Base-by-base conservation (phyloP, 768 basidiomycete genomes). In the Holtermannia corniformis region DNA sequence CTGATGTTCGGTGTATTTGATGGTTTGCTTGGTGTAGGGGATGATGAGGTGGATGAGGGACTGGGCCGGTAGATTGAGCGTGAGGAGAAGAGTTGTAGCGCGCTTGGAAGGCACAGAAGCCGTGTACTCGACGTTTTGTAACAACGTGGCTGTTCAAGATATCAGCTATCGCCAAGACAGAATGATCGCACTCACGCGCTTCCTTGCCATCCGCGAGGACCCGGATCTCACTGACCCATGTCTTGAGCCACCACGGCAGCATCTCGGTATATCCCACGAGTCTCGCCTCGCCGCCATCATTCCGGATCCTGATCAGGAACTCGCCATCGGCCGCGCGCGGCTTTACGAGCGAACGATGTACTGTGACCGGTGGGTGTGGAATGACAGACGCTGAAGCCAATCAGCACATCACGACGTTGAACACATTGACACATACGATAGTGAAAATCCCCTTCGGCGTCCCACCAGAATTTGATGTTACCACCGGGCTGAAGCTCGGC, bases 1-100 rank as follows among this genome's bases (percentile, higher is more conserved):
- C 10, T 86, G 90, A 69, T 97, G 92, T 65, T 97, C 92, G 11
- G 89, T 92, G 69, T 96, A 97, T 48, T 84, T 82, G 50, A 99
- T 74, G 66, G 91, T 95, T 1, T 85, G 79, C 68, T 90, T 90
- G 28, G 80, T 78, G 63, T 90, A 81, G 27, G 84, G 84, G 67
- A 92, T 77, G 16, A 76, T 79, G 49, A 96, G 73, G 5, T 77
- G 76, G 4, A 89, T 65, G 0, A 80, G 83, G 52, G 79, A 78
- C 32, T 76, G 74, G 5, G 87, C 75, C 0, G 91, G 89, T n/a
- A 97, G 68, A 2, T 72, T 76, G 13, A 97, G 72, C 19, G 77
- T 65, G 4, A 82, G 77, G 71, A 92, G 85, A 43, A 97, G 76
- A 4, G 83, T 82, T 0, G 95, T 87, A 10, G 72, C 64, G 20